A percentile compares a stretch with the other conserved stretches of the same genome.
Evolutionary conservation across 2,329 filamentous ascomycete genomes (phyloP).

Genomic region (Stemphylium lycopersici): DNA sequence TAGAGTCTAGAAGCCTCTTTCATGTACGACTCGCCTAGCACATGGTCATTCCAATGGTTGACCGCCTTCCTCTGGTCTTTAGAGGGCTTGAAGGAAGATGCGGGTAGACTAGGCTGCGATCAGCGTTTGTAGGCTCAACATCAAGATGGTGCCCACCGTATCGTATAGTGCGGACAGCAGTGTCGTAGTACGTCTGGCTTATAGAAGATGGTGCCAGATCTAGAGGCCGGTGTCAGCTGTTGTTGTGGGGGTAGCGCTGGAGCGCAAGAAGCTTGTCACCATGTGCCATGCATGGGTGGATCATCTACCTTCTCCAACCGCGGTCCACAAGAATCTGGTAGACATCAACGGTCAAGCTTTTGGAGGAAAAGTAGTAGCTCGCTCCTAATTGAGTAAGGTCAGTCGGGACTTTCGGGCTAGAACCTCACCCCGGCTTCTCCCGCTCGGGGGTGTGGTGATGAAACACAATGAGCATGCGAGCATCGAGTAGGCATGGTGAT

Average conservation of each 20-base stretch:
- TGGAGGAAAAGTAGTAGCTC: slow-evolving; percentile 72
- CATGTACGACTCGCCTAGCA: slow-evolving; percentile 71
- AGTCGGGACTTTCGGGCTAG: slow-evolving; percentile 22
- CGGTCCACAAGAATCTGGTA: slow-evolving; percentile 77
- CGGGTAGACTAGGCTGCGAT: slow-evolving; percentile 63
- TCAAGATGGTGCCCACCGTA: slow-evolving; percentile 55
- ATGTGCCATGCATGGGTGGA: slow-evolving; percentile 10
- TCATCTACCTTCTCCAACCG: slow-evolving; percentile 75
- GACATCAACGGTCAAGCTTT: slow-evolving; percentile 66
- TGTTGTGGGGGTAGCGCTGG: slow-evolving; percentile 1
- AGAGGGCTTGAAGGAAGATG: slow-evolving; percentile 66
- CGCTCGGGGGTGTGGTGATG: slow-evolving; percentile 6
- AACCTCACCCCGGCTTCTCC: slow-evolving; percentile 16
- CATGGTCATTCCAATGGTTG: slow-evolving; percentile 75
- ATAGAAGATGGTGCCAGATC: slow-evolving; percentile 70
- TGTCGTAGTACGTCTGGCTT: slow-evolving; percentile 77
- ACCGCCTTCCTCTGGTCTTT: slow-evolving; percentile 76
- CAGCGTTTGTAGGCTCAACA: slow-evolving; percentile 5
- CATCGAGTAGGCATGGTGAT: too few species aligned
- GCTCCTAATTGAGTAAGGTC: slow-evolving; percentile 61
- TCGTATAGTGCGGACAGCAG: slow-evolving; percentile 92
- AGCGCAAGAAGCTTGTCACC: neutral
- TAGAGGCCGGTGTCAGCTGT: slow-evolving; percentile 18
- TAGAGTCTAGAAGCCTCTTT: slow-evolving; percentile 68
- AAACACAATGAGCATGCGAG: too few species aligned